Evolutionary conservation across 2,329 filamentous ascomycete genomes (phyloP).

Genomic region (Talaromyces sp.): DNA sequence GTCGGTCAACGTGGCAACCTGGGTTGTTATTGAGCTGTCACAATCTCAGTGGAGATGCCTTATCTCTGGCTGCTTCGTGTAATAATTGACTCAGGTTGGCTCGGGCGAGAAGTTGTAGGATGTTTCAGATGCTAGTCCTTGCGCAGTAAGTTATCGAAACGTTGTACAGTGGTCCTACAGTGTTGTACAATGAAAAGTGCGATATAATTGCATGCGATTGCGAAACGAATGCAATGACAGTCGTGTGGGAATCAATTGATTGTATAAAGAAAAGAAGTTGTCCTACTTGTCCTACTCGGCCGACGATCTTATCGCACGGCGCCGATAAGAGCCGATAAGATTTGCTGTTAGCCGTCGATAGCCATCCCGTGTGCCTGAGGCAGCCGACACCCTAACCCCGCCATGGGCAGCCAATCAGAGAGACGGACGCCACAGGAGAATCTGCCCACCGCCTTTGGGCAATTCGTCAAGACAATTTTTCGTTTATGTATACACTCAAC

Average conservation of each 20-base stretch:
- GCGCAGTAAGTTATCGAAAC: no score
- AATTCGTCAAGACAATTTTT: background rate
- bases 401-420: background rate
- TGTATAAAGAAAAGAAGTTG: background rate
- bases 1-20: background rate
- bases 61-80: background rate
- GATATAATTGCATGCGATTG: background rate
- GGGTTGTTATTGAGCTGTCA: background rate
- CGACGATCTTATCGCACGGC: background rate
- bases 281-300: background rate
- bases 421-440: background rate
- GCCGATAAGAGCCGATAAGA: background rate
- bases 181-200: background rate
- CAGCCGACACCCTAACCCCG: background rate
- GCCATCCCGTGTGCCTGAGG: slow-evolving; percentile 6
- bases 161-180: background rate
- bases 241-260: background rate
- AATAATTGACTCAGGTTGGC: background rate
- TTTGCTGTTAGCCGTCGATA: background rate
- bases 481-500: background rate
- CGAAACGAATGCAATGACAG: background rate
- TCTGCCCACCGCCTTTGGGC: slow-evolving; percentile 9
- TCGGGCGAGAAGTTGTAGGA: background rate
- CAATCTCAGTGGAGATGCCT: background rate
- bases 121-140: background rate